phyloP scores from a whole-genome alignment of 768 basidiomycete genomes.

The Auriscalpium orientale region DNA sequence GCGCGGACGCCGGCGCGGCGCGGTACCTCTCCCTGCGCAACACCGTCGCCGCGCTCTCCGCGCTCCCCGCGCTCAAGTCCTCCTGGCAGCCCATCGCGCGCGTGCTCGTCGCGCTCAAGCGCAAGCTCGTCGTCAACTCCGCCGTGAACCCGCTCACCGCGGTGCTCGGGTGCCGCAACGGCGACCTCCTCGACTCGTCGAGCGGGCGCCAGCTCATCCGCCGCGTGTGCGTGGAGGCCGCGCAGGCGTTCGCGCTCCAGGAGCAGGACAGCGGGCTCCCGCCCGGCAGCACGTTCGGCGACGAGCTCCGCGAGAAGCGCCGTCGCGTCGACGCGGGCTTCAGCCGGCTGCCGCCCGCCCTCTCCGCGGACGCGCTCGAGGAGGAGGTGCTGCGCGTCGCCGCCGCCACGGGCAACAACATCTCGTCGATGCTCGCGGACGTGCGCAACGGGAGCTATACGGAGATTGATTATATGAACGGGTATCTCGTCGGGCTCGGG shows the following conservation, averaged over 20 bases:
- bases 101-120: constrained; percentile 62
- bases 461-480: constrained; percentile 79
- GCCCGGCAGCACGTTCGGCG: background rate
- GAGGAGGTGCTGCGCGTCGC: constrained; percentile 54
- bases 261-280: constrained; percentile 28
- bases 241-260: constrained; percentile 48
- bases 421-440: constrained; percentile 78
- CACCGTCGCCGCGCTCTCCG: constrained; percentile 58
- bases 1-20: constrained; percentile 25
- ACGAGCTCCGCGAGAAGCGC: constrained; percentile 2
- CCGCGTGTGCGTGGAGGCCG: constrained; percentile 66
- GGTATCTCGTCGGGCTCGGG: constrained; percentile 67
- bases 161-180: constrained; percentile 73
- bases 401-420: constrained; percentile 50
- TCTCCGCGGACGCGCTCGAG: constrained; percentile 40
- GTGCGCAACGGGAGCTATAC: constrained; percentile 53
- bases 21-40: constrained; percentile 57
- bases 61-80: constrained; percentile 47
- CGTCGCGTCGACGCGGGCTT: constrained; percentile 18
- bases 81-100: constrained; percentile 60
- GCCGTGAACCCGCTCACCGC: constrained; percentile 85
- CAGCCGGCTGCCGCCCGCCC: constrained; percentile 37
- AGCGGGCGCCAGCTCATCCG: constrained; percentile 38
- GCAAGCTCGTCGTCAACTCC: constrained; percentile 76
- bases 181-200: constrained; percentile 48